Percentiles rank a stretch among this genome's conserved stretches.
These are phyloP conservation scores for Hypoxylon lenormandii DNA, from an alignment of 495 filamentous ascomycete genomes.

Conservation along the genomic window DNA sequence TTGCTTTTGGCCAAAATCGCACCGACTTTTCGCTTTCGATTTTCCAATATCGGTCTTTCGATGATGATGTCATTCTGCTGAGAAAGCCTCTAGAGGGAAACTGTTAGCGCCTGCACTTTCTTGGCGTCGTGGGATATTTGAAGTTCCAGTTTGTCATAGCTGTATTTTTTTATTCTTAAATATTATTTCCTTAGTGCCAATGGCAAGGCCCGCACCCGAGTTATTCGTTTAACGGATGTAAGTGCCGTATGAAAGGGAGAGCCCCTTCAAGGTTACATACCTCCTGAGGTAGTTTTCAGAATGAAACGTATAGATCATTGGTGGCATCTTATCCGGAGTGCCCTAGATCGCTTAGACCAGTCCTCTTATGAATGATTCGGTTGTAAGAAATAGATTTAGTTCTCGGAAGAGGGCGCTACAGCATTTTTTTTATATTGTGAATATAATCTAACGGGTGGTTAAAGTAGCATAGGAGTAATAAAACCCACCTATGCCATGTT, in stretches of 20 bases:
- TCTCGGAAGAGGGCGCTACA: not conserved
- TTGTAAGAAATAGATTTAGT: not conserved
- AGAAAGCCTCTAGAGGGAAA: conserved; percentile 28
- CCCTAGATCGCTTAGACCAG: not conserved
- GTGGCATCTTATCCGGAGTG: conserved; percentile 10
- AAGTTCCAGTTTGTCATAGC: not conserved
- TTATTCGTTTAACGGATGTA: conserved; percentile 3
- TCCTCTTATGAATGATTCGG: conserved; percentile 7
- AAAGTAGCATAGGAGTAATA: not conserved
- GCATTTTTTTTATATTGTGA: conserved; percentile 7
- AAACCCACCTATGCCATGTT: conserved; percentile 4
- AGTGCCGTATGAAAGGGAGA: not conserved
- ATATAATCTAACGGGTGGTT: not conserved
- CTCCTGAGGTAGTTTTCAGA: too few relatives aligned
- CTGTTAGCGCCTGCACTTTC: conserved; percentile 29
- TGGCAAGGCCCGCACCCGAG: not conserved
- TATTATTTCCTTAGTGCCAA: not conserved
- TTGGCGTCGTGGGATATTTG: conserved; percentile 38
- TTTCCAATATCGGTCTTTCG: conserved; percentile 33
- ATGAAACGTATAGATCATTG: not conserved
- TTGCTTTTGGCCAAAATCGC: conserved; percentile 12
- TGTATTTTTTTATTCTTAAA: too few relatives aligned
- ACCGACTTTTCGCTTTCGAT: conserved; percentile 29
- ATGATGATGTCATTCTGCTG: conserved; percentile 42
- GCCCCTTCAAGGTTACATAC: too few relatives aligned